A percentile compares a stretch with the other conserved stretches of the same genome.
phyloP scores from a whole-genome alignment of 495 filamentous ascomycete species.

The Chaetomium tenue region DNA sequence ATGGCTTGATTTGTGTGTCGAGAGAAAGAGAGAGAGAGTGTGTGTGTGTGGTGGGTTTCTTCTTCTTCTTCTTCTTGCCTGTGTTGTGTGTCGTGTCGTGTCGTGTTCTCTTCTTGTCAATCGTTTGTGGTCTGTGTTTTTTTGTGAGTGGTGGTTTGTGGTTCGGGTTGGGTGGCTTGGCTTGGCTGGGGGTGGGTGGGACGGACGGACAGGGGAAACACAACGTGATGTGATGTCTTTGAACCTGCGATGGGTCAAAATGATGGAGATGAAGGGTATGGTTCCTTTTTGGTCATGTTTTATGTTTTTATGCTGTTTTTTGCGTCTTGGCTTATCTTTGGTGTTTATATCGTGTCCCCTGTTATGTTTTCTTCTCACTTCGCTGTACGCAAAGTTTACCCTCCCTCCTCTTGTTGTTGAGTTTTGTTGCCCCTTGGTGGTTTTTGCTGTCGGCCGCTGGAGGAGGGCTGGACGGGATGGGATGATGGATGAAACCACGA shows the following conservation, averaged over 20 bases:
- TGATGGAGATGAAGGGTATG: background rate
- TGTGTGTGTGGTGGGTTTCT: background rate
- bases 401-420: background rate
- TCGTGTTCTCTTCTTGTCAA: conserved; percentile 14
- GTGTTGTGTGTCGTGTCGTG: conserved; percentile 11
- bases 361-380: conserved; percentile 9
- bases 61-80: too few species aligned
- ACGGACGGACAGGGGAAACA: too few species aligned
- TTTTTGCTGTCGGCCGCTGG: conserved; percentile 9
- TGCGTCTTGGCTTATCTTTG: conserved; percentile 14
- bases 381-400: conserved; percentile 13
- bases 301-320: background rate
- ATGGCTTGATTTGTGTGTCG: background rate
- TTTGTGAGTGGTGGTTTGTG: conserved; percentile 9
- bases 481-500: conserved; percentile 28
- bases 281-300: conserved; percentile 14
- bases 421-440: conserved; percentile 3
- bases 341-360: conserved; percentile 1
- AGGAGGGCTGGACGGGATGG: conserved; percentile 13
- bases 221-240: too few species aligned
- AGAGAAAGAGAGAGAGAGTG: too few species aligned
- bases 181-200: background rate
- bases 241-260: background rate
- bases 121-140: conserved; percentile 9
- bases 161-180: background rate